Percentiles rank a stretch among this genome's conserved stretches.
These are phyloP conservation scores for Peziza echinospora DNA, from an alignment of 495 filamentous ascomycete species.

Conservation along the genomic window DNA sequence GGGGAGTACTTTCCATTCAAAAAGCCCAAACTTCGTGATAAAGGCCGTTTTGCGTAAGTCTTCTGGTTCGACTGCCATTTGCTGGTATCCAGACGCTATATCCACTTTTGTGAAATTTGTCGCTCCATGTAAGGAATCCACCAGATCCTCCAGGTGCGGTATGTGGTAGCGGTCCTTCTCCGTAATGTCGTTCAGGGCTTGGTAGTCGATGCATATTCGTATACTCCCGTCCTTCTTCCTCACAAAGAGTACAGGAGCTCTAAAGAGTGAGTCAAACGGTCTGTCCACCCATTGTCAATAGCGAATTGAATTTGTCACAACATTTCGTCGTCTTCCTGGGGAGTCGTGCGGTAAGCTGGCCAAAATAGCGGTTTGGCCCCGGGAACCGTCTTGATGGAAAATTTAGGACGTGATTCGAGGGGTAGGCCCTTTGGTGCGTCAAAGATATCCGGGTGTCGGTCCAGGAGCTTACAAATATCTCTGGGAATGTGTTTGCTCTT, in stretches of 20 bases:
- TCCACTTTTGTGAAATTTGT: conserved; percentile 8
- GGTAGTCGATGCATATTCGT: conserved; percentile 27
- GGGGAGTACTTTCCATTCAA: conserved; percentile 4
- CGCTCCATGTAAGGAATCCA: conserved; percentile 16
- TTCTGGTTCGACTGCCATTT: conserved; percentile 14
- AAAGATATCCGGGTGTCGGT: too few species aligned
- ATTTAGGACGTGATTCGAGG: too few species aligned
- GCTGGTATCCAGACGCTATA: conserved; percentile 1
- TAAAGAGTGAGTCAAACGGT: not conserved
- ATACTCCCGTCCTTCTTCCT: not conserved
- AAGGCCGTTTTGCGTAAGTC: conserved; percentile 21
- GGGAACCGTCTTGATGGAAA: too few species aligned
- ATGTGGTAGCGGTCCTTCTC: conserved; percentile 26
- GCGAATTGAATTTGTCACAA: not conserved
- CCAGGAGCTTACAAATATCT: too few species aligned
- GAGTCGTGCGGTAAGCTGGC: too few species aligned
- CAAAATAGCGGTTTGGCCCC: too few species aligned
- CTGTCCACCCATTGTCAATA: not conserved
- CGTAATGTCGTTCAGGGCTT: conserved; percentile 24
- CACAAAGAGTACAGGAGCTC: not conserved
- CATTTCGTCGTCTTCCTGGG: not conserved
- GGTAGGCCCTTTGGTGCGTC: too few species aligned
- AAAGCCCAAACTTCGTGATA: not conserved
- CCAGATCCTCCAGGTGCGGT: conserved; percentile 25
- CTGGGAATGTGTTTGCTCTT: too few species aligned